These are phyloP conservation scores for Hypoxylon sp. DNA, from an alignment of 2,329 filamentous ascomycete genomes.

Conservation along the genomic window DNA sequence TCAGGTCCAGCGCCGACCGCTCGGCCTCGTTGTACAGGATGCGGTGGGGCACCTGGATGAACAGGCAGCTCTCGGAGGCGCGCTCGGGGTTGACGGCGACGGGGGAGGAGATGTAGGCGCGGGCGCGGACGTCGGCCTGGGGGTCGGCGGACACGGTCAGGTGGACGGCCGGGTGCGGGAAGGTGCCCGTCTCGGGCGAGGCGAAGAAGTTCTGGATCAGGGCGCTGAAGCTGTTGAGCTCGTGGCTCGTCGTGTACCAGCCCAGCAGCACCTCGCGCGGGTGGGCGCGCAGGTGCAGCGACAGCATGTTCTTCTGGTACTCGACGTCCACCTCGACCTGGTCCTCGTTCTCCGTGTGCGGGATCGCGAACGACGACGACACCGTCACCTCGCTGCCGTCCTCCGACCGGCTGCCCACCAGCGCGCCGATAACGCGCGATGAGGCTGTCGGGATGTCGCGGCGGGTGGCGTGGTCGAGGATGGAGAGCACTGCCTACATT, in stretches of 20 bases:
- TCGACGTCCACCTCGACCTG: conserved; percentile 99
- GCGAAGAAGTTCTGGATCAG: conserved; percentile 99
- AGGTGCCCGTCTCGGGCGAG: conserved; percentile 95
- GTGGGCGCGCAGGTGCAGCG: conserved; percentile 91
- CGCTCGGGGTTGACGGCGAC: conserved; percentile 96
- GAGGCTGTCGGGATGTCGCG: conserved; percentile 79
- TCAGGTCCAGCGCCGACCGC: conserved; percentile 78
- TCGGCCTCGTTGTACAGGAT: conserved; percentile 83
- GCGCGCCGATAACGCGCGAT: conserved; percentile 94
- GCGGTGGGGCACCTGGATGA: conserved; percentile 96
- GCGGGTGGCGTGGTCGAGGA: conserved; percentile 94
- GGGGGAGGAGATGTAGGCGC: conserved; percentile 94
- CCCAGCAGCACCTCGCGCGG: conserved; percentile 94
- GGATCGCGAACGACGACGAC: conserved; percentile 95
- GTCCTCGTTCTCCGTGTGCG: conserved; percentile 97
- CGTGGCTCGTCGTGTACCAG: conserved; percentile 97
- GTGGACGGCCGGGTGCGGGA: conserved; percentile 96
- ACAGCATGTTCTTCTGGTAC: conserved; percentile 99
- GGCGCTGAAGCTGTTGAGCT: conserved; percentile 98
- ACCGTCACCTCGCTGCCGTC: conserved; percentile 98
- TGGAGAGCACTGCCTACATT: conserved; percentile 73
- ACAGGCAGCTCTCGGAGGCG: conserved; percentile 94
- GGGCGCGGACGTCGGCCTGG: conserved; percentile 87
- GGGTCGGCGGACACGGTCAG: conserved; percentile 92
- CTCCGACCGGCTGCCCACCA: conserved; percentile 92